Evolutionary conservation across 2,329 filamentous ascomycete species (phyloP), one percentile per base, ranked within the genome.

Genomic region (Hirsutella thompsonii): DNA sequence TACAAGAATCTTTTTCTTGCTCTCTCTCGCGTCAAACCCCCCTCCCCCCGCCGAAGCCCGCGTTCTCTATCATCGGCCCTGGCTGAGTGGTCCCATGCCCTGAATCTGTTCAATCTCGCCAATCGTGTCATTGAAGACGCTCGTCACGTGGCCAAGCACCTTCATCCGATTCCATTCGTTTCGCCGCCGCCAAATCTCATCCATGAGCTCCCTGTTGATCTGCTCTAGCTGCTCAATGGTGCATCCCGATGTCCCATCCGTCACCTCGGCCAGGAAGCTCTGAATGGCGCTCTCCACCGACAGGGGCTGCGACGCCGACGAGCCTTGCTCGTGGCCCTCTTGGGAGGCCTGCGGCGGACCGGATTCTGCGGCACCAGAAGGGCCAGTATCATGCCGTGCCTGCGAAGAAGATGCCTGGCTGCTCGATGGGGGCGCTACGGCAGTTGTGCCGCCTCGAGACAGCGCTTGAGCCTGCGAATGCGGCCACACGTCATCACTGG

Each of bases 141-240:
- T 67, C 34, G 68, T 68, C 30, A 93, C 71, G 30, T 69, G 64
- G 36, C 64, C 65, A 13, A 81, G 70, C 13, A 94, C 88, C 51
- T 72, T 70, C 52, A 79, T 81, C 35, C 92, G 77, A 61, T 98
- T 92, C 76, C 85, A 92, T 53, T 93, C 81, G 37, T 77, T 72
- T 38, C 88, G 74, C 45, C 74, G 74, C 45, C 71, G 72, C 92
- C 92, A 98, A 36, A 96, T 74, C 47, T 81, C 78, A 45, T 90
- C 83, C 90, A 96, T 96, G 47, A 96, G 67, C 49, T 82, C 79
- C 8, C 88, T 81, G 58, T 89, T 89, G 57, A 95, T 81, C 61
- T 96, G 90, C 67, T 96, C 90, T 18, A 98, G 67, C 59, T 98
- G 90, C 63, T 98, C 92, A 40, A 98, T 84, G 0, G 81, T 84